Evolutionary conservation across 495 filamentous ascomycete genomes (phyloP).

Genomic region (Penicillium crystallinum): DNA sequence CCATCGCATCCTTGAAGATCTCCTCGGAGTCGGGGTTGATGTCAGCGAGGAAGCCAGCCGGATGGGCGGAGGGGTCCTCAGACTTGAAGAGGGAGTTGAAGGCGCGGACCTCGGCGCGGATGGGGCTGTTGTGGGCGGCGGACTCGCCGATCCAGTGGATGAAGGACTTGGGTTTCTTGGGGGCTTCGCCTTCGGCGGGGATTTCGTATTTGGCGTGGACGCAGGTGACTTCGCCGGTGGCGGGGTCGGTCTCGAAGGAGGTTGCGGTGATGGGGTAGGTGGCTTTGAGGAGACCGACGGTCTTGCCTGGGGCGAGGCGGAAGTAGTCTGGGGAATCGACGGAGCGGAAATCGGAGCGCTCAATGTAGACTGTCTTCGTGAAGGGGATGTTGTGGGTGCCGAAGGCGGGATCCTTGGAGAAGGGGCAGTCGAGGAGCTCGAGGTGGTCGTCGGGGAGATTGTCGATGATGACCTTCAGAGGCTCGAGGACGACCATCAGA

Average conservation of each 20-base stretch:
- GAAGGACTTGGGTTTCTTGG: conserved; percentile 69
- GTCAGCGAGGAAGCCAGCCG: conserved; percentile 74
- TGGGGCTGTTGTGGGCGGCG: conserved; percentile 54
- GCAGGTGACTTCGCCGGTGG: conserved; percentile 58
- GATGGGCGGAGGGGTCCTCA: conserved; percentile 66
- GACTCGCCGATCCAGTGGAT: conserved; percentile 83
- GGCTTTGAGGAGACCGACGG: conserved; percentile 79
- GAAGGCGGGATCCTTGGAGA: conserved; percentile 54
- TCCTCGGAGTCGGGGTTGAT: conserved; percentile 82
- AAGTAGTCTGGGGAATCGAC: conserved; percentile 82
- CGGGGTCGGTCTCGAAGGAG: conserved; percentile 65
- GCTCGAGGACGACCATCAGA: conserved; percentile 73
- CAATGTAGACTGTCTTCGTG: conserved; percentile 86
- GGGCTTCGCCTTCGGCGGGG: conserved; percentile 42
- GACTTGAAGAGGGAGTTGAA: conserved; percentile 84
- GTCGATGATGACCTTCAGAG: conserved; percentile 66
- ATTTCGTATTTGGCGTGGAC: conserved; percentile 42
- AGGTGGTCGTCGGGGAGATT: conserved; percentile 64
- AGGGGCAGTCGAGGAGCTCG: conserved; percentile 57
- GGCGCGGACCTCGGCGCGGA: conserved; percentile 73
- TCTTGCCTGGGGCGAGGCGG: conserved; percentile 86
- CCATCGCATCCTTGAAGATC: conserved; percentile 68
- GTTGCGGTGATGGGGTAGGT: conserved; percentile 79
- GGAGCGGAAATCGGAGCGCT: conserved; percentile 87
- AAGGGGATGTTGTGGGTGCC: conserved; percentile 59